A percentile compares a stretch with the other conserved stretches of the same genome.
Evolutionary conservation across 177 flowering plant genomes (phyloP).

Genomic region (Vitis hybrid): DNA sequence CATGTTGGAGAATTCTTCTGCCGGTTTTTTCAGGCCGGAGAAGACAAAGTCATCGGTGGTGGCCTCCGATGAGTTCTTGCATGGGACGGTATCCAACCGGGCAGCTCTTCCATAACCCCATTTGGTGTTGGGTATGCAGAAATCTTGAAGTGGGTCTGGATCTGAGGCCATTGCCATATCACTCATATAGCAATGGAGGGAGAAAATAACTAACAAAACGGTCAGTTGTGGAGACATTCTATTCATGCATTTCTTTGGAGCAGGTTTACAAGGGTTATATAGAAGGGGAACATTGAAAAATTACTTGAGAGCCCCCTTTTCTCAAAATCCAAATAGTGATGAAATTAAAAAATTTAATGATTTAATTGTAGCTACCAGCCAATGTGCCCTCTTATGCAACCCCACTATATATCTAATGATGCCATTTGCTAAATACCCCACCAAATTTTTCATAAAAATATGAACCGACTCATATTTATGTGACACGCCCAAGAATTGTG

Average conservation of each 20-base stretch:
- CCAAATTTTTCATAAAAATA: too few relatives aligned
- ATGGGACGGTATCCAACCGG: slow-evolving; percentile 24
- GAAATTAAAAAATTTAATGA: too few relatives aligned
- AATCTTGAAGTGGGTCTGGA: slow-evolving; percentile 68
- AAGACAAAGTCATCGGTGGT: slow-evolving; percentile 60
- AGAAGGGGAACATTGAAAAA: background rate
- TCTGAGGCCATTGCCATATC: slow-evolving; percentile 37
- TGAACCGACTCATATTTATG: too few relatives aligned
- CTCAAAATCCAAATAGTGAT: too few relatives aligned
- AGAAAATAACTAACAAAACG: slow-evolving; percentile 16
- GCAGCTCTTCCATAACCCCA: slow-evolving; percentile 8
- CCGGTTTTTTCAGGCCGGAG: slow-evolving; percentile 35
- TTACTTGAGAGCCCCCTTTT: too few relatives aligned
- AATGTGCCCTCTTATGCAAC: too few relatives aligned
- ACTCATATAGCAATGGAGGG: slow-evolving; percentile 6
- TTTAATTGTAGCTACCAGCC: too few relatives aligned
- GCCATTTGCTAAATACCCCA: too few relatives aligned
- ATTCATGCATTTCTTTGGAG: background rate
- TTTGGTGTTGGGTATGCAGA: slow-evolving; percentile 47
- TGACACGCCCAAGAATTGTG: too few relatives aligned
- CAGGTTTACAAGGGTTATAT: slow-evolving; percentile 7
- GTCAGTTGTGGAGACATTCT: slow-evolving; percentile 21
- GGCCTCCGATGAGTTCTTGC: slow-evolving; percentile 49
- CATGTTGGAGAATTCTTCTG: slow-evolving; percentile 40
- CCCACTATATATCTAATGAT: too few relatives aligned